phyloP scores from a whole-genome alignment of 768 basidiomycete species.

The Mycena kentingensis region DNA sequence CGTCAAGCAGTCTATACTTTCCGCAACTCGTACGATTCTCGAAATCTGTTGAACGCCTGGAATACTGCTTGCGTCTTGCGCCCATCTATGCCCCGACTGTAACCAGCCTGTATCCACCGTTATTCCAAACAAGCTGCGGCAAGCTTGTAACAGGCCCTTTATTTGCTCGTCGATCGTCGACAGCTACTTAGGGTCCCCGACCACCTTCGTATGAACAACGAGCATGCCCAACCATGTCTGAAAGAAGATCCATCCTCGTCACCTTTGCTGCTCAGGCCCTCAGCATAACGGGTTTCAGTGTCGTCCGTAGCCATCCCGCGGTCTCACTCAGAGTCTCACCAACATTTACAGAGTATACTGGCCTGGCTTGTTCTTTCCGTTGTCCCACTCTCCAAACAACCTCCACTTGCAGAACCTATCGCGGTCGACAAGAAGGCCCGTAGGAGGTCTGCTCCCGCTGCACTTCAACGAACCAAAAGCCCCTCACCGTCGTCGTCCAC shows the following conservation, averaged over 20 bases:
- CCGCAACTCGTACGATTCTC: neutral
- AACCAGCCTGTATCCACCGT: too few species aligned
- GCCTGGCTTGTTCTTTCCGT: conserved; percentile 29
- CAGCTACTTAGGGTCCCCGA: too few species aligned
- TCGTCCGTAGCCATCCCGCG: conserved; percentile 19
- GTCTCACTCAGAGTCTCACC: neutral
- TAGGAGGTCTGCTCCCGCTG: conserved; percentile 27
- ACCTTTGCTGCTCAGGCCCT: conserved; percentile 26
- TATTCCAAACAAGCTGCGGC: too few species aligned
- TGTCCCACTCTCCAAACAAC: conserved; percentile 19
- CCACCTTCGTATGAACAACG: neutral
- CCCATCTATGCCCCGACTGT: neutral
- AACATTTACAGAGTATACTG: conserved; percentile 26
- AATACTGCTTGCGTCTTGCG: neutral
- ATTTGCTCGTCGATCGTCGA: too few species aligned
- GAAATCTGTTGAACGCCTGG: neutral
- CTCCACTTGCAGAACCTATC: conserved; percentile 17
- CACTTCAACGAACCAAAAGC: conserved; percentile 14
- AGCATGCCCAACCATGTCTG: conserved; percentile 14
- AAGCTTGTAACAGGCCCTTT: too few species aligned
- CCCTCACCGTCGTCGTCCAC: conserved; percentile 5
- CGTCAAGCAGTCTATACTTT: too few species aligned
- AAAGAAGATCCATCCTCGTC: conserved; percentile 22
- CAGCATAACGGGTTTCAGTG: conserved; percentile 27
- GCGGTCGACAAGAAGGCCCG: conserved; percentile 22